These are phyloP conservation scores for Emmonsiellopsis sp. DNA, from an alignment of 2,329 filamentous ascomycete species.

Conservation along the genomic window DNA sequence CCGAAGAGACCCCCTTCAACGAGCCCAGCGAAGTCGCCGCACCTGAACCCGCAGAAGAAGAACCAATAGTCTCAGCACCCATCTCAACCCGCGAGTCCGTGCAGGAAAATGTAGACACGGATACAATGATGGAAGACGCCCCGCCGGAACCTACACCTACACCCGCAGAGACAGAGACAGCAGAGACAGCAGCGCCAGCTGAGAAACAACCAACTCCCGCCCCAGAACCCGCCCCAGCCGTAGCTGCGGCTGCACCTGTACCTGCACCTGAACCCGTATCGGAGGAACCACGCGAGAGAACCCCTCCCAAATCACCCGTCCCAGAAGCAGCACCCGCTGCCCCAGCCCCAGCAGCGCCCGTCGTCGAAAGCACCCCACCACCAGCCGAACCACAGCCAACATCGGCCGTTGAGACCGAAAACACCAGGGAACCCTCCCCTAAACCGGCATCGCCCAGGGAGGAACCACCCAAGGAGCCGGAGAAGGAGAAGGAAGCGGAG, in stretches of 20 bases:
- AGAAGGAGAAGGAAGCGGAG: constrained; percentile 5
- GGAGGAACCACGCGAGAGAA: too few relatives aligned
- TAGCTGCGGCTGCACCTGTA: constrained; percentile 8
- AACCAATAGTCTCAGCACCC: constrained; percentile 21
- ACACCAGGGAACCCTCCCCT: constrained; percentile 15
- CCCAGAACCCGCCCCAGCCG: constrained; percentile 5
- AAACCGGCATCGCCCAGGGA: constrained; percentile 18
- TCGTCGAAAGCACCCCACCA: too few relatives aligned
- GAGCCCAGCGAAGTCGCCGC: constrained; percentile 24
- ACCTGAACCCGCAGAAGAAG: constrained; percentile 19
- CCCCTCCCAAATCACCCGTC: too few relatives aligned
- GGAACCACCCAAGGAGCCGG: constrained; percentile 22
- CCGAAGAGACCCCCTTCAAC: constrained; percentile 23
- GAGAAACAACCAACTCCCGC: too few relatives aligned
- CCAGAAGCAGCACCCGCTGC: too few relatives aligned
- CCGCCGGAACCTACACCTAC: constrained; percentile 10
- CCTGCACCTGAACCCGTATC: not conserved
- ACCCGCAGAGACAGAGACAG: constrained; percentile 11
- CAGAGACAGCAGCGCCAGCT: not conserved
- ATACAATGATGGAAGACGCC: constrained; percentile 33
- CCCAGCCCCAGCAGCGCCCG: too few relatives aligned
- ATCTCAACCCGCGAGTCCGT: constrained; percentile 22
- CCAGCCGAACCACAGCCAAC: too few relatives aligned
- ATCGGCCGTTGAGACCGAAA: constrained; percentile 7
- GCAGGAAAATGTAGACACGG: constrained; percentile 22